Base-by-base conservation (phyloP, 768 basidiomycete species). In the Antrodiella citrinella region DNA sequence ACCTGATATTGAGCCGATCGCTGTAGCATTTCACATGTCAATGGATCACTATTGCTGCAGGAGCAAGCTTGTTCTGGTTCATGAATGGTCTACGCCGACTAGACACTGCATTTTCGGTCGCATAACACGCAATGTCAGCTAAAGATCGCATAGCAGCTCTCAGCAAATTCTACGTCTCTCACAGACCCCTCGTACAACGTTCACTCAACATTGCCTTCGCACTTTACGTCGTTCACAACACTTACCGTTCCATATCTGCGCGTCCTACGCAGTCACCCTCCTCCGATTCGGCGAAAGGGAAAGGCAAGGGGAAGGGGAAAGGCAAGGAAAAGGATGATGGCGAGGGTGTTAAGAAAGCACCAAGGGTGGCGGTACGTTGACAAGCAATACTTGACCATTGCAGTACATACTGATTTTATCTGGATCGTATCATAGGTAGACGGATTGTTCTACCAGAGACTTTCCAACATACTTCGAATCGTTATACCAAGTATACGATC, bases 401-500 rank as follows among this genome's bases (percentile, higher is more conserved):
- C 4, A 45, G 15, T 21, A 49, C 24, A 26, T 19, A 44, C 35
- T 45, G 21, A 44, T 42, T 25, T 38, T 45, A 11, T 3, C 18
- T n/a, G 12, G 21, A 18, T n/a, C 30, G 47, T 43, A 41, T 51
- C 42, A 12, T 59, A 92, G 84, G 85, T 95, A n/a, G 95, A 97
- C 65, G 87, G 87, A 1, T 64, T 90, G 18, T 98, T 98, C 70
- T 94, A 92, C 60, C 76, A 82, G 53, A 80, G 91, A 7, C 75
- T 99, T 18, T 74, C 77, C 20, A 68, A 68, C 24, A 84, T 99
- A 45, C 72, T 96, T 30, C 76, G 81, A 18, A 96, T 98, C 45
- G 87, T 94, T 19, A 91, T 97, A 49, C 95, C 94, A 3, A 76
- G 84, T 40, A 65, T 91, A 49, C 80, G 80, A 40, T 91, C 88